These are phyloP conservation scores for Phialophora verrucosa DNA, from an alignment of 2,329 filamentous ascomycete species.

Conservation along the genomic window DNA sequence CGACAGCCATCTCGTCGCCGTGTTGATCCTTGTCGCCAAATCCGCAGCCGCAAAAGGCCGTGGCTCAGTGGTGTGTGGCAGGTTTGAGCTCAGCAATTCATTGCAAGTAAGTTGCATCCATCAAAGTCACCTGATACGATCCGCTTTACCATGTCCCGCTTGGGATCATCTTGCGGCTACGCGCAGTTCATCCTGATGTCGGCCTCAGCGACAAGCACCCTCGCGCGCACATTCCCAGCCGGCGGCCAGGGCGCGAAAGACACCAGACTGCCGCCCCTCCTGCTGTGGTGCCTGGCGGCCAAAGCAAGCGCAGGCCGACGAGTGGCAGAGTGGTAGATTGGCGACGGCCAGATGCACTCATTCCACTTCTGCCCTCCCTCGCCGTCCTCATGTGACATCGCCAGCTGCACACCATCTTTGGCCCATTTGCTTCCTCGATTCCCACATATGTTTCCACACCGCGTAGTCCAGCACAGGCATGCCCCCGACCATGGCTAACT, in stretches of 20 bases:
- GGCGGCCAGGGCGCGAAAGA: background rate
- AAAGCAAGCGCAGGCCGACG: background rate
- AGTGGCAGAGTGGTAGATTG: conserved; percentile 5
- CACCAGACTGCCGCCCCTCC: background rate
- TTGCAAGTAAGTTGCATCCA: conserved; percentile 18
- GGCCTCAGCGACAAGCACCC: conserved; percentile 1
- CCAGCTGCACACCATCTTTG: conserved; percentile 30
- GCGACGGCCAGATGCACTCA: conserved; percentile 8
- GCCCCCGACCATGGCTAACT: conserved; percentile 32
- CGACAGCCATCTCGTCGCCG: conserved; percentile 5
- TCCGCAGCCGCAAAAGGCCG: conserved; percentile 10
- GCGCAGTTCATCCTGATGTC: conserved; percentile 21
- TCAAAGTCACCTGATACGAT: conserved; percentile 35
- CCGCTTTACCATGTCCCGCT: conserved; percentile 24
- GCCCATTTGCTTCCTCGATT: conserved; percentile 9
- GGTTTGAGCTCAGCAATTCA: conserved; percentile 18
- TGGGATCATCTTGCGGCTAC: conserved; percentile 19
- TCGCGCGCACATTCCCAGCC: background rate
- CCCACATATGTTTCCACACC: conserved; percentile 7
- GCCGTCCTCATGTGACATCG: conserved; percentile 34
- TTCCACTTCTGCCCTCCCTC: conserved; percentile 14
- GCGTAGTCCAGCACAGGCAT: background rate
- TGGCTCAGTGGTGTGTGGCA: conserved; percentile 18
- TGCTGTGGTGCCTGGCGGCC: conserved; percentile 9
- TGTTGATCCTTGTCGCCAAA: conserved; percentile 9